Percentiles rank a stretch among this genome's conserved stretches.
phyloP scores from a whole-genome alignment of 179 eudicot species.

The Vitellaria paradoxa region DNA sequence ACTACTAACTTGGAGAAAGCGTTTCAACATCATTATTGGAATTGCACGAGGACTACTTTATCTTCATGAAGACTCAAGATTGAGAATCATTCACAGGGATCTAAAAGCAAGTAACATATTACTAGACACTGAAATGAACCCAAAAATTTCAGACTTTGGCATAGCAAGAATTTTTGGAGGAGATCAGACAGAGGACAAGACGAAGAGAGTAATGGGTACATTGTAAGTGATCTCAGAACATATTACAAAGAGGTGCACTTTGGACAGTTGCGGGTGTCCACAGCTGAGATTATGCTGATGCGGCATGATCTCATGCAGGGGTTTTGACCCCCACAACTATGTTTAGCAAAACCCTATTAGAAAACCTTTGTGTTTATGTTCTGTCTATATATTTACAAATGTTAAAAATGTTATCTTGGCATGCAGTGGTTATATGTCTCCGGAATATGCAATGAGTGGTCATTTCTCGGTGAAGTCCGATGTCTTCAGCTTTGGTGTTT shows the following conservation, averaged over 20 bases:
- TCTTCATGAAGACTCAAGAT: slow-evolving; percentile 30
- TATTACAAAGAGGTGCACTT: not conserved
- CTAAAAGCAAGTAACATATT: slow-evolving; percentile 28
- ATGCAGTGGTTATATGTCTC: slow-evolving; percentile 40
- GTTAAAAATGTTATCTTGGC: not conserved
- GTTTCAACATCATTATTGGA: slow-evolving; percentile 23
- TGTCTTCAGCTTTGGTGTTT: slow-evolving; percentile 42
- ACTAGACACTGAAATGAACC: slow-evolving; percentile 23
- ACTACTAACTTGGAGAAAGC: slow-evolving; percentile 16
- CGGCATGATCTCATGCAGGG: too few species aligned
- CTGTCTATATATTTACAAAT: not conserved
- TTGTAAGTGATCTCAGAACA: slow-evolving; percentile 16
- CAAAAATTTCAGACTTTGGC: slow-evolving; percentile 32
- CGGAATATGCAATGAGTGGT: slow-evolving; percentile 34
- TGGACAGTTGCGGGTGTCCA: too few species aligned
- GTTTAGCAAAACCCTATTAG: too few species aligned
- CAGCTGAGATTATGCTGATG: too few species aligned
- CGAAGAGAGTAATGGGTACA: slow-evolving; percentile 25
- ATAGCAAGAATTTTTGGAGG: slow-evolving; percentile 27
- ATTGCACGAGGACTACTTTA: slow-evolving; percentile 27
- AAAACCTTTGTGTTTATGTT: not conserved
- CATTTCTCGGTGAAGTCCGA: slow-evolving; percentile 33
- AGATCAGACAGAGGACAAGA: slow-evolving; percentile 18
- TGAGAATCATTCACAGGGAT: slow-evolving; percentile 30
- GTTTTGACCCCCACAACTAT: too few species aligned